Base-by-base conservation (phyloP, 2,329 filamentous ascomycete genomes). In the Knufia petricola region DNA sequence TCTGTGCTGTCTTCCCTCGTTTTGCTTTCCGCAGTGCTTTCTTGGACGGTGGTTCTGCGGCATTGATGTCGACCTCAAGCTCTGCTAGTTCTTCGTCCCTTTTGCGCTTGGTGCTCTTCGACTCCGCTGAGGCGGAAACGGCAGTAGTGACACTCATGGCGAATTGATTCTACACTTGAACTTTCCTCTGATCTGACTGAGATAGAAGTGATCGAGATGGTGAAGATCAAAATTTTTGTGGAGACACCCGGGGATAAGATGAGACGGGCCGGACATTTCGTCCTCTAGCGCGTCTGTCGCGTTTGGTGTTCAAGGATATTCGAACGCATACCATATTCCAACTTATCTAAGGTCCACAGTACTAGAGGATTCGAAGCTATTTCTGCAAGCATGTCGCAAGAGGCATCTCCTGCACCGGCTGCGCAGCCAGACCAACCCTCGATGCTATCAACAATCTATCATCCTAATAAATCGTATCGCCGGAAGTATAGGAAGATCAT, bases 1-100 rank as follows among this genome's bases (percentile, higher is more conserved):
- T 34, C 26, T 20, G 41, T 40, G 34, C 41, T 46, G 36, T 45
- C 42, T 58, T 53, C 67, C 62, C 62, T 70, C 95, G 95, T 67
- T 95, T 96, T 50, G 94, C 79, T 53, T 83, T 82, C 63, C 92
- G 87, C 58, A 88, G 79, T 53, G 87, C 88, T 64, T 92, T 94
- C 68, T 96, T 98, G 28, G 92, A 96, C 1, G 87, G 87, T 17
- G 92, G 92, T 63, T 96, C 89, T 21, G 92, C 92, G n/a, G 85
- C 81, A 55, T 73, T 75, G 54, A 98, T 70, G 64, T 98, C 87
- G 63, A 98, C 88, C 66, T 94, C 87, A 61, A 98, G 84, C 60
- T 89, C 85, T 15, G 52, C 55, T 2, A 47, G 31, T 9, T 58
- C 52, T 13, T 50, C 44, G 36, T 52, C 48, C 50, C 57, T 45